Evolutionary conservation across 768 basidiomycete species (phyloP).

Genomic region (Rhodotorula paludigena): DNA sequence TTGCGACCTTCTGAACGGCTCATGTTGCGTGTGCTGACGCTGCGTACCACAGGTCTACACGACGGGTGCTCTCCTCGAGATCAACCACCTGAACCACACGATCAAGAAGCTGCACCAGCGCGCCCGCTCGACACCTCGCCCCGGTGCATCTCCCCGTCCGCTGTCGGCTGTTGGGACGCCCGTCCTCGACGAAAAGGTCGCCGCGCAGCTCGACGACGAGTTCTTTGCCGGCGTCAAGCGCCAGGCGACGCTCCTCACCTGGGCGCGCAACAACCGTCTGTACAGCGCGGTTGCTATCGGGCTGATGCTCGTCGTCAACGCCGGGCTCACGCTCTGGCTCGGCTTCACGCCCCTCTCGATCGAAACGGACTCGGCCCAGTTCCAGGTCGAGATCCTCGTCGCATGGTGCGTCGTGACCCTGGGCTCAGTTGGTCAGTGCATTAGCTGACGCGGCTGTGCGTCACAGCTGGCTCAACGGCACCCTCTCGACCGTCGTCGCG

Average conservation of each 20-base stretch:
- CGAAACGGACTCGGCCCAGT: slow-evolving; percentile 1
- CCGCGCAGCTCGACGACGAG: neutral
- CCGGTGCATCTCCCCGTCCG: too few species aligned
- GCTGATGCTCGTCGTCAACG: slow-evolving; percentile 12
- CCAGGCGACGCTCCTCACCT: slow-evolving; percentile 12
- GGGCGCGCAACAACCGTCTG: slow-evolving; percentile 18
- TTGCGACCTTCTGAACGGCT: too few species aligned
- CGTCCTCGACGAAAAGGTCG: too few species aligned
- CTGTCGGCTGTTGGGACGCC: too few species aligned
- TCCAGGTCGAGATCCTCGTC: slow-evolving; percentile 21
- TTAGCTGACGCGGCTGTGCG: too few species aligned
- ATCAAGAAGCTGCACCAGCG: neutral
- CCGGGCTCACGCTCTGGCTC: slow-evolving; percentile 6
- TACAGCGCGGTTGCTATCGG: slow-evolving; percentile 11
- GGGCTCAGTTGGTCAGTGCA: too few species aligned
- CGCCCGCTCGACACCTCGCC: too few species aligned
- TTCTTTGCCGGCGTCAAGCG: neutral
- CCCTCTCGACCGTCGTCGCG: slow-evolving; percentile 21
- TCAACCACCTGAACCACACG: neutral
- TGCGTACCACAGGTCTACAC: slow-evolving; percentile 32
- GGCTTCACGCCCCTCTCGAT: neutral
- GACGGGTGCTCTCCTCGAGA: slow-evolving; percentile 15
- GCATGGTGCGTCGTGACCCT: too few species aligned
- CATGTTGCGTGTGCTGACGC: too few species aligned
- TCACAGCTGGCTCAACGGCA: slow-evolving; percentile 15